These are phyloP conservation scores for Ceratocystiopsis minuta DNA, from an alignment of 2,329 filamentous ascomycete genomes.

Conservation along the genomic window DNA sequence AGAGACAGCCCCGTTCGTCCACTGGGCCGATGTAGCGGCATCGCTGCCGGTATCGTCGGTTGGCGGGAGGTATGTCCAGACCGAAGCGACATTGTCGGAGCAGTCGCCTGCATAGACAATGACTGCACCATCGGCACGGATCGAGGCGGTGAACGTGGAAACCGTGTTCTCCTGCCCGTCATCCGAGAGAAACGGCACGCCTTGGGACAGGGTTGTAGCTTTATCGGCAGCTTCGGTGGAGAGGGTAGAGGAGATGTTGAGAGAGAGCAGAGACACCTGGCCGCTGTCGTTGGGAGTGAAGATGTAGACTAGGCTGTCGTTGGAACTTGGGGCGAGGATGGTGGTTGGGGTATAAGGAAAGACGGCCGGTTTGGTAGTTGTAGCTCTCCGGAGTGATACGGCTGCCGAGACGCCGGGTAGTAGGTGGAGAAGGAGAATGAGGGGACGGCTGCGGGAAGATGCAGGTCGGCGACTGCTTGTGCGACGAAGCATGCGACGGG, in stretches of 20 bases:
- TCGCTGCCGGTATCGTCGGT: background rate
- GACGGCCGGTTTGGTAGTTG: conserved; percentile 20
- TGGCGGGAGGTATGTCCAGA: conserved; percentile 39
- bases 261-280: conserved; percentile 34
- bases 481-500: no score
- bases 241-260: conserved; percentile 46
- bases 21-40: no score
- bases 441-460: no score
- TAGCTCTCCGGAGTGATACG: background rate
- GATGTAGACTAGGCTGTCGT: conserved; percentile 41
- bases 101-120: conserved; percentile 63
- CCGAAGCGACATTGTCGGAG: conserved; percentile 19
- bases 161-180: conserved; percentile 18
- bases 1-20: conserved; percentile 1
- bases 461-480: no score
- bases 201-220: conserved; percentile 32
- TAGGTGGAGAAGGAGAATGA: conserved; percentile 2
- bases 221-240: conserved; percentile 21
- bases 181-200: conserved; percentile 43
- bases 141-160: conserved; percentile 47
- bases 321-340: conserved; percentile 39
- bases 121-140: conserved; percentile 51
- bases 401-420: no score
- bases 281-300: conserved; percentile 35
- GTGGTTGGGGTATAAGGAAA: conserved; percentile 66